phyloP scores from a whole-genome alignment of 1,284 basidiomycete genomes.

The Schizopora paradoxa region DNA sequence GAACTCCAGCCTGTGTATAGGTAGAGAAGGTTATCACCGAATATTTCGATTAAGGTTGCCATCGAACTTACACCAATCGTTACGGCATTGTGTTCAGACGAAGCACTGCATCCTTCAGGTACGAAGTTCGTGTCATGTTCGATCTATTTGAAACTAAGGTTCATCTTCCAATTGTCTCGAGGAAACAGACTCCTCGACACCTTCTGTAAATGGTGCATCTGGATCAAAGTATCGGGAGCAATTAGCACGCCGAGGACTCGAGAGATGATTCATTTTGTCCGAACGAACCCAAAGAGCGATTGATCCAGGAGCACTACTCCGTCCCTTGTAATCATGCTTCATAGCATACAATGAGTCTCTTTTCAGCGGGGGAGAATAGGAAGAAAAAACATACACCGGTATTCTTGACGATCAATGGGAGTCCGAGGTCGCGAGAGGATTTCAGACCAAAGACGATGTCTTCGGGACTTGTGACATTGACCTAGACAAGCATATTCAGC shows the following conservation, averaged over 20 bases:
- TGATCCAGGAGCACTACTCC: constrained; percentile 18
- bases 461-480: constrained; percentile 18
- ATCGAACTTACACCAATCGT: constrained; percentile 2
- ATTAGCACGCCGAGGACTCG: background rate
- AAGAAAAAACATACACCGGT: constrained; percentile 17
- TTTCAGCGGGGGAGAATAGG: background rate
- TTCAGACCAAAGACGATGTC: constrained; percentile 22
- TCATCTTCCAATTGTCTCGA: too few relatives aligned
- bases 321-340: constrained; percentile 19
- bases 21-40: too few relatives aligned
- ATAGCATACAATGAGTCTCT: background rate
- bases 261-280: background rate
- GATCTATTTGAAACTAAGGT: background rate
- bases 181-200: constrained; percentile 5
- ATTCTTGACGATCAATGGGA: constrained; percentile 25
- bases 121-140: background rate
- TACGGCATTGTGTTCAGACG: constrained; percentile 4
- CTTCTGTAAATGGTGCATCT: constrained; percentile 18
- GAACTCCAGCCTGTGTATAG: constrained; percentile 23
- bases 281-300: constrained; percentile 16
- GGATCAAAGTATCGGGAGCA: background rate
- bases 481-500: constrained; percentile 14
- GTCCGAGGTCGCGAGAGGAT: constrained; percentile 22
- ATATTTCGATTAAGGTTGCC: background rate
- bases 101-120: constrained; percentile 2